Conservation (phyloP, 768 basidiomycete genomes). For the Leccinum disarticulatum region DNA sequence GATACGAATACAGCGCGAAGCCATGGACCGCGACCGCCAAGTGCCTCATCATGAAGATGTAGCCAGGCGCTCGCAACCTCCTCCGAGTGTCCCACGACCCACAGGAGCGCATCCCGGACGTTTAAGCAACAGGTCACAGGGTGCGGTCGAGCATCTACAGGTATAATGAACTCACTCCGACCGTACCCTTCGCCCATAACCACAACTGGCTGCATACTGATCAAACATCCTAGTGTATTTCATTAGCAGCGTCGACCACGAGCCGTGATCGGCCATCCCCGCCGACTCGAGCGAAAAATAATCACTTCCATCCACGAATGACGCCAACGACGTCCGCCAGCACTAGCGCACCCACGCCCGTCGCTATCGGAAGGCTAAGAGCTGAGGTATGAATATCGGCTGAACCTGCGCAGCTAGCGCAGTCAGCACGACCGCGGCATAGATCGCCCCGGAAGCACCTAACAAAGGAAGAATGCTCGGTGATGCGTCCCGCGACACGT, state of each 20-base stretch:
- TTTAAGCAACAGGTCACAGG: too few relatives aligned
- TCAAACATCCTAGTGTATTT: conserved; percentile 27
- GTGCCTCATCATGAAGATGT: conserved; percentile 54
- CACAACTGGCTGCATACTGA: conserved; percentile 53
- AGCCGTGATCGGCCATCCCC: neutral
- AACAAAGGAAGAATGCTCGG: conserved; percentile 59
- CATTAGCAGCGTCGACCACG: too few relatives aligned
- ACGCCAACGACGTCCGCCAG: conserved; percentile 14
- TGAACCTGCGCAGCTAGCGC: conserved; percentile 58
- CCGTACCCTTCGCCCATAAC: too few relatives aligned
- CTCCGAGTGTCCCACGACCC: conserved; percentile 43
- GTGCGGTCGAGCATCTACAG: too few relatives aligned
- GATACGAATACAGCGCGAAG: conserved; percentile 42
- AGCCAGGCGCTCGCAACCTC: conserved; percentile 27
- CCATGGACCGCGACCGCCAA: conserved; percentile 59
- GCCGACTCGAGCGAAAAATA: too few relatives aligned
- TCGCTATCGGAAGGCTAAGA: conserved; percentile 76
- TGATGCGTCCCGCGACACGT: conserved; percentile 34
- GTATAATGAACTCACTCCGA: too few relatives aligned
- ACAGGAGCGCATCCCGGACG: conserved; percentile 57
- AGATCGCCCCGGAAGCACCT: conserved; percentile 87
- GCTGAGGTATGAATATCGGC: conserved; percentile 62
- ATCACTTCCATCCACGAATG: too few relatives aligned
- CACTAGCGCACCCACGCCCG: conserved; percentile 72
- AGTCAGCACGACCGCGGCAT: conserved; percentile 70